Conservation (phyloP, 257 asterid species). For the Solanum virginianum region DNA sequence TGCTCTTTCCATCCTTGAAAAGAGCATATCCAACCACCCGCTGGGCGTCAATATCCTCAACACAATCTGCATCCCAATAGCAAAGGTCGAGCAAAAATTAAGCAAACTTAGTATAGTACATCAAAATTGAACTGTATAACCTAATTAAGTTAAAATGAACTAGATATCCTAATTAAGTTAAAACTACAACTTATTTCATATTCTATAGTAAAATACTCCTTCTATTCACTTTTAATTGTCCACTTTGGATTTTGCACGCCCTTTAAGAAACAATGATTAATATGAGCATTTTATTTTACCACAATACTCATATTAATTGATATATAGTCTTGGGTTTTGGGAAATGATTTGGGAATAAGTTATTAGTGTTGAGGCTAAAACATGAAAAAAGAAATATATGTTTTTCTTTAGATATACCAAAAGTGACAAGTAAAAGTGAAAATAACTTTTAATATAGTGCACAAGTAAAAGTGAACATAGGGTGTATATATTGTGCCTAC, state of each 20-base stretch:
- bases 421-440: background rate
- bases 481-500: background rate
- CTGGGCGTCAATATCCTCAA: constrained; percentile 44
- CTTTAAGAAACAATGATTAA: background rate
- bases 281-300: background rate
- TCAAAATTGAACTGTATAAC: background rate
- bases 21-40: constrained; percentile 43
- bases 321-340: background rate
- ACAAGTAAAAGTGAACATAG: background rate
- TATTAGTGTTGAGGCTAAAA: background rate
- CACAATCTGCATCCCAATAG: constrained; percentile 25
- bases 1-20: constrained; percentile 35
- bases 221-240: background rate
- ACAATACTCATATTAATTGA: background rate
- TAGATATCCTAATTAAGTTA: background rate
- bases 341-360: background rate
- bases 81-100: background rate
- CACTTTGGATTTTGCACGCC: background rate
- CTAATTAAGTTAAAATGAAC: background rate
- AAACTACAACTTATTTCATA: background rate
- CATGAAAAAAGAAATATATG: background rate
- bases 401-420: background rate
- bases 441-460: background rate
- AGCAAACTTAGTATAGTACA: background rate
- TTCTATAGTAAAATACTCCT: background rate